Base-by-base conservation (phyloP, 2,329 filamentous ascomycete species). In the Triangularia setosa region DNA sequence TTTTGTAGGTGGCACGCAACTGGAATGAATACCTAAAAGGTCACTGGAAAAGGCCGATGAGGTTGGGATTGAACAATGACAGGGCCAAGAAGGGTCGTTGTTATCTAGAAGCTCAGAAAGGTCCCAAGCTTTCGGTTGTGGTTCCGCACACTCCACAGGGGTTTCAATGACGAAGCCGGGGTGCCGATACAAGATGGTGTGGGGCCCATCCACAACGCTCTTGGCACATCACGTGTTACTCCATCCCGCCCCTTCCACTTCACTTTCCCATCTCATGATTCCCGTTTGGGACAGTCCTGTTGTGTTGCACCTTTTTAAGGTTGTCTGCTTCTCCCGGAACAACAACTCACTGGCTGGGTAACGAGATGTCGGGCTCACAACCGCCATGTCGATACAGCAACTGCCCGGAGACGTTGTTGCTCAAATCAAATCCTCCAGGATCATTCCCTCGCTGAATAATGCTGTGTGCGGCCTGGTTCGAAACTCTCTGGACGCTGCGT, bases 381-480 rank as follows among this genome's bases (percentile, higher is more conserved):
- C 25, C 68, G 74, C 67, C 75, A 87, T 87, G 84, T 84, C 82
- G 67, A 94, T 95, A 72, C 81, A 82, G 68, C 86, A 82, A 59
- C 83, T 97, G 65, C 90, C 92, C 12, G 78, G 84, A 40, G 82
- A 90, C 69, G 91, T 90, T 63, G 82, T 87, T 70, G 86, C 89
- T 57, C 91, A 93, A 74, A 89, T 99, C 78, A 91, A 89, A 73
- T 97, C 94, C 0, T 96, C 94, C 0, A 87, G 87, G n/a, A 81
- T 84, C 62, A 89, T 98, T 70, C 90, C 87, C 1, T 90, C 87
- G 54, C 80, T 98, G 30, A 89, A 89, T 70, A 84, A 79, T 25
- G 92, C 91, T 4, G 79, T 91, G 14, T 80, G 87, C 62, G 91
- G 90, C 55, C 82, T 98, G 9, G 71, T 96, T 25, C 87, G 90